phyloP scores from a whole-genome alignment of 2,329 filamentous ascomycete species.

The Fusarium buxicola region DNA sequence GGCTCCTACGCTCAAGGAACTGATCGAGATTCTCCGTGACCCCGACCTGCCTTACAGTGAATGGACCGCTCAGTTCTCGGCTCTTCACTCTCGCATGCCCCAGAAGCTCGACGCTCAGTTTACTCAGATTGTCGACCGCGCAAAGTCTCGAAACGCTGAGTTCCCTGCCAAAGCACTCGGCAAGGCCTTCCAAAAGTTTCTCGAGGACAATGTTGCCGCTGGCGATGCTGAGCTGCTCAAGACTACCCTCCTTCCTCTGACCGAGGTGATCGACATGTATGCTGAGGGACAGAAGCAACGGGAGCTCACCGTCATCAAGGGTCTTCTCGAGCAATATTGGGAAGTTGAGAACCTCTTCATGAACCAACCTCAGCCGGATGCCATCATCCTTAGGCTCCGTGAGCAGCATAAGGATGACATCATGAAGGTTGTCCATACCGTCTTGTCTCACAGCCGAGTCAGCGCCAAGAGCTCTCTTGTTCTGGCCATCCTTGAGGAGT shows the following conservation, averaged over 20 bases:
- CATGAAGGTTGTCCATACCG: constrained; percentile 83
- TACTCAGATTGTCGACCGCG: constrained; percentile 85
- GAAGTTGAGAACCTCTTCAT: constrained; percentile 90
- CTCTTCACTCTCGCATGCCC: constrained; percentile 96
- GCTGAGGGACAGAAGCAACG: constrained; percentile 89
- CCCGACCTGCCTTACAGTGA: constrained; percentile 94
- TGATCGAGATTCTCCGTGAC: constrained; percentile 90
- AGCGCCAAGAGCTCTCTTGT: constrained; percentile 94
- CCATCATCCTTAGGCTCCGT: constrained; percentile 91
- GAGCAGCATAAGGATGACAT: constrained; percentile 97
- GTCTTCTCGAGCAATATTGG: constrained; percentile 84
- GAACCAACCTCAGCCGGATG: constrained; percentile 88
- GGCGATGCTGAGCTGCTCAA: constrained; percentile 80
- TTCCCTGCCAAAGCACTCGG: constrained; percentile 91
- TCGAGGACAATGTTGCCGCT: constrained; percentile 84
- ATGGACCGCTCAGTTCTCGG: constrained; percentile 95
- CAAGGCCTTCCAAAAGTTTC: constrained; percentile 87
- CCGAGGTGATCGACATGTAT: constrained; percentile 83
- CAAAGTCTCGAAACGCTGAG: constrained; percentile 80
- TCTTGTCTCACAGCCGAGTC: constrained; percentile 93
- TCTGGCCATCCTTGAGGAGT: constrained; percentile 91
- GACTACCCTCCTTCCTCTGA: constrained; percentile 78
- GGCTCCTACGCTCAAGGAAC: constrained; percentile 84
- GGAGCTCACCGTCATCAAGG: constrained; percentile 85
- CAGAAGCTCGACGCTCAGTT: constrained; percentile 89